Evolutionary conservation across 371 early-diverging fungal species (phyloP).

Genomic region (Cokeromyces recurvatus): DNA sequence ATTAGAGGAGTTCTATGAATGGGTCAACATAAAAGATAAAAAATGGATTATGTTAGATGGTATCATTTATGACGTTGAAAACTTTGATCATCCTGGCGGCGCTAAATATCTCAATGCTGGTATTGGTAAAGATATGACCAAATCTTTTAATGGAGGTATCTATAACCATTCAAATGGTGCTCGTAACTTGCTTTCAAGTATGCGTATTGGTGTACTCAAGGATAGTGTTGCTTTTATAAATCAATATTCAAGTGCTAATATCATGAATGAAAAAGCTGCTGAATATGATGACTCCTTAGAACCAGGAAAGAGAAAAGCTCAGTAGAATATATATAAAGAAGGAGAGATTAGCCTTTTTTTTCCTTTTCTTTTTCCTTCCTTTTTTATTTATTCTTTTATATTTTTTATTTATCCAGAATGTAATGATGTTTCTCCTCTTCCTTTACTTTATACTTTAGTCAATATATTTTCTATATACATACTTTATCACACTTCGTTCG

Average conservation of each 20-base stretch:
- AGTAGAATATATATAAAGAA: no score
- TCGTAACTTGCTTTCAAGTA: conserved; percentile 69
- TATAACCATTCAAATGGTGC: conserved; percentile 85
- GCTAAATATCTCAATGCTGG: conserved; percentile 65
- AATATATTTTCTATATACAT: no score
- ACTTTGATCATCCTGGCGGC: conserved; percentile 94
- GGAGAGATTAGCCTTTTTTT: no score
- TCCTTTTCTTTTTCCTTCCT: no score
- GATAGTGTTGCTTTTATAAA: conserved; percentile 6
- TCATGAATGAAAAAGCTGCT: conserved; percentile 4
- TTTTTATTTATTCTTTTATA: no score
- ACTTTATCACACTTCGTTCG: no score
- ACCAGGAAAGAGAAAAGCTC: conserved; percentile 18
- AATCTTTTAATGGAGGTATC: conserved; percentile 83
- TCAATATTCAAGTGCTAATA: background rate
- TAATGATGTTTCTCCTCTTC: no score
- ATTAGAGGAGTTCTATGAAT: conserved; percentile 63
- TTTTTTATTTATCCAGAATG: no score
- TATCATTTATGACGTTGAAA: conserved; percentile 83
- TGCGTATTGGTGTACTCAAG: conserved; percentile 65
- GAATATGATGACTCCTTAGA: conserved; percentile 16
- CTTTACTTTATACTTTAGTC: no score
- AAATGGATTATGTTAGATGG: conserved; percentile 86
- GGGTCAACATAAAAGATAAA: conserved; percentile 52
- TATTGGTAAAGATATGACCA: conserved; percentile 82